A percentile compares a stretch with the other conserved stretches of the same genome.
Conservation (phyloP, 2,329 filamentous ascomycete genomes). For the Amauroascus niger region DNA sequence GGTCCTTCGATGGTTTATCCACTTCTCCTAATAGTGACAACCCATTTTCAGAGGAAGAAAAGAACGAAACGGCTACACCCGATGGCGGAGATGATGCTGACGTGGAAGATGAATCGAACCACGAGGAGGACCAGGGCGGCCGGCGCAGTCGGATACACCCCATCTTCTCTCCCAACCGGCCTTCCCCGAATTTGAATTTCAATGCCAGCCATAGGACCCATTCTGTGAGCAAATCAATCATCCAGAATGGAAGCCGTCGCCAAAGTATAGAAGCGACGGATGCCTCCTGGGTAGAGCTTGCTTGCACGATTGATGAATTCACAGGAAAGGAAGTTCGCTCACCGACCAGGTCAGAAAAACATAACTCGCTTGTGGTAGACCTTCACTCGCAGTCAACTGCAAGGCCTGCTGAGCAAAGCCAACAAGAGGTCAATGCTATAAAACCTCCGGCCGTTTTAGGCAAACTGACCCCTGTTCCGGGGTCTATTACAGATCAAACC, state of each 20-base stretch:
- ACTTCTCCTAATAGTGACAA: slow-evolving; percentile 26
- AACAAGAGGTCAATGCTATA: slow-evolving; percentile 19
- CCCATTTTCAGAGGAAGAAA: slow-evolving; percentile 19
- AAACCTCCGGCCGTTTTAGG: slow-evolving; percentile 46
- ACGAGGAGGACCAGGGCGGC: background rate
- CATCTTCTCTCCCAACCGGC: background rate
- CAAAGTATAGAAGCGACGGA: background rate
- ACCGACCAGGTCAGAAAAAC: background rate
- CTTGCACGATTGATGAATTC: slow-evolving; percentile 36
- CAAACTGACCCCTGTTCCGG: slow-evolving; percentile 53
- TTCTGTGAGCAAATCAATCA: background rate
- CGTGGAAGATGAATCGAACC: slow-evolving; percentile 3
- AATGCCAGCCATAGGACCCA: background rate
- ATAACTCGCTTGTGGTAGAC: background rate
- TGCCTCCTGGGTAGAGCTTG: slow-evolving; percentile 25
- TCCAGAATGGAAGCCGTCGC: background rate
- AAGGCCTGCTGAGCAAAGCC: background rate
- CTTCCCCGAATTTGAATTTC: background rate
- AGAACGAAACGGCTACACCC: background rate
- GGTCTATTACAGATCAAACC: slow-evolving; percentile 55
- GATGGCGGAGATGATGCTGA: background rate
- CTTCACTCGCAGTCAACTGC: background rate
- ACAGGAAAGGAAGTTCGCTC: slow-evolving; percentile 30
- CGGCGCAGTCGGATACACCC: slow-evolving; percentile 1
- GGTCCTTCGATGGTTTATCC: slow-evolving; percentile 31